Base-by-base conservation (phyloP, 352 stramenopile genomes). In the Stephanocyclus meneghinianus region DNA sequence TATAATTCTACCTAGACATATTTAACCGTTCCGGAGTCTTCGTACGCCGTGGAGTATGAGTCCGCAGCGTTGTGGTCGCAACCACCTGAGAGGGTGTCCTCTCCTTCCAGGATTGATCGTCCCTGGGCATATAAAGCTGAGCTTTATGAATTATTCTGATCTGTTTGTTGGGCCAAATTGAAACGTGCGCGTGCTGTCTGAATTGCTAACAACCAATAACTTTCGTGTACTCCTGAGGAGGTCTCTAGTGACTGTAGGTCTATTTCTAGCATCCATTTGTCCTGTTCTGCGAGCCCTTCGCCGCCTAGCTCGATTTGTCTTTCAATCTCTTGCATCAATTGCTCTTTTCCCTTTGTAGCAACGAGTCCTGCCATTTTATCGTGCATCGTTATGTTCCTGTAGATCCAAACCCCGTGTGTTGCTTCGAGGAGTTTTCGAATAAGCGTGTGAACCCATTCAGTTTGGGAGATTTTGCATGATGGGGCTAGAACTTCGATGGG, bases 251-350 rank as follows among this genome's bases (percentile, higher is more conserved):
- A n/a, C 15, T 1, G 2, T 2, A 40, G 29, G 40, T 62, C 40
- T 2, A 62, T 40, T 26, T 62, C 55, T 35, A 66, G 0, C 29
- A 66, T 13, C 4, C 26, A 50, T 29, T 42, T 50, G 40, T 68
- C 60, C 40, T 68, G 37, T 32, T 32, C 21, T 21, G 40, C 16
- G 0, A 68, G 60, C 2, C 40, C 60, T 8, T 55, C 57, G 8
- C 11, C n/a, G 8, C 57, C 57, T 18, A 65, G 2, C 0, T 35
- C 10, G 11, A 50, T 11, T 18, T 65, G 35, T 2, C 6, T 10
- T 7, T 65, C 42, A 21, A 68, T 56, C 32, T 53, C 60, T 45
- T 11, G 10, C 5, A 56, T 15, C 5, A 68, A 15, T 21, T 68
- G 10, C 3, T 55, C 42, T 42, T 55, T 68, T 1, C 40, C 6